Percentiles rank a stretch among this genome's conserved stretches.
Evolutionary conservation across 2,329 filamentous ascomycete species (phyloP).

Genomic region (Coniella vitis): DNA sequence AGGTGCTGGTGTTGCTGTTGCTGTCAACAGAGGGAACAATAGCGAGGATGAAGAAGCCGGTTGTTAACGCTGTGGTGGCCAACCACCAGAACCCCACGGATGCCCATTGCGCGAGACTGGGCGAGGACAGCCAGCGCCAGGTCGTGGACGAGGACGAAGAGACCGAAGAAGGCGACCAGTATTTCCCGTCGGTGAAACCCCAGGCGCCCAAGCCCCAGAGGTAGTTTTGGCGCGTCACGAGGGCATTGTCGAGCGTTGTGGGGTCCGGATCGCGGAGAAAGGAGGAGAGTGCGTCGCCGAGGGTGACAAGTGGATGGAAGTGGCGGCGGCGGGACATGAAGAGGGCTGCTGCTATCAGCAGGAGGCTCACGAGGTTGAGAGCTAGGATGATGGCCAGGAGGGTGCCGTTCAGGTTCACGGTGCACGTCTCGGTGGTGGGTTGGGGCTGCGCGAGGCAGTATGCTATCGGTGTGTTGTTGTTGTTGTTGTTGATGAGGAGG

Average conservation of each 20-base stretch:
- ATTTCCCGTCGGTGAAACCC: slow-evolving; percentile 35
- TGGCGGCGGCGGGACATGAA: slow-evolving; percentile 18
- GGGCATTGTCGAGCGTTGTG: slow-evolving; percentile 35
- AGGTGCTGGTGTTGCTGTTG: not conserved
- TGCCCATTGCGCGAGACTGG: slow-evolving; percentile 36
- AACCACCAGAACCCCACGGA: slow-evolving; percentile 34
- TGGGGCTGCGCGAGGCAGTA: slow-evolving; percentile 28
- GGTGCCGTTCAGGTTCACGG: slow-evolving; percentile 35
- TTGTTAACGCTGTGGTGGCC: slow-evolving; percentile 29
- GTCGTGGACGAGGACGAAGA: too few species aligned
- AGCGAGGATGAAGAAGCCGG: slow-evolving; percentile 32
- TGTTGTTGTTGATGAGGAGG: slow-evolving; percentile 9
- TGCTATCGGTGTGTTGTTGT: slow-evolving; percentile 22
- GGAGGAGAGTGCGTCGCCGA: slow-evolving; percentile 45
- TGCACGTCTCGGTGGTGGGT: slow-evolving; percentile 25
- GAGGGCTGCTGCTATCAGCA: slow-evolving; percentile 26
- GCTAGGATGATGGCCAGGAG: slow-evolving; percentile 37
- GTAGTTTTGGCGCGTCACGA: slow-evolving; percentile 41
- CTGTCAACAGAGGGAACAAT: slow-evolving; percentile 6
- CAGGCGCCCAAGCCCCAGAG: slow-evolving; percentile 35
- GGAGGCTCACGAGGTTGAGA: slow-evolving; percentile 32
- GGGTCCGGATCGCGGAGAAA: slow-evolving; percentile 41
- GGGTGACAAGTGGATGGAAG: slow-evolving; percentile 39
- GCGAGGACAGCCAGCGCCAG: slow-evolving; percentile 39
- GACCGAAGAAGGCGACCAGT: slow-evolving; percentile 29